A percentile compares a stretch with the other conserved stretches of the same genome.
These are phyloP conservation scores for Spinellus fusiger DNA, from an alignment of 192 early-diverging fungal species.

Conservation along the genomic window DNA sequence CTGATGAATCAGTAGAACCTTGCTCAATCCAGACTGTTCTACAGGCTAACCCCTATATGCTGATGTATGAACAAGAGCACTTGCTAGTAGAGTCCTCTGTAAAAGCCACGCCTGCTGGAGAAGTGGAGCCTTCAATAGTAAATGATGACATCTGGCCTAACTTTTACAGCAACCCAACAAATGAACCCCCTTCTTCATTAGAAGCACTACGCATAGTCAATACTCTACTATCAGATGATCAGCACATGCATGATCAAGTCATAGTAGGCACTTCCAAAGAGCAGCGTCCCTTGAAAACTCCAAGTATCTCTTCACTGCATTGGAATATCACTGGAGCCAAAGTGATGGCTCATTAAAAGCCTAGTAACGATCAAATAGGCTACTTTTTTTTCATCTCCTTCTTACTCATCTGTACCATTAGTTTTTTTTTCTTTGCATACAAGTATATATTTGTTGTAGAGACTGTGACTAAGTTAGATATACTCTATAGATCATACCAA, in stretches of 20 bases:
- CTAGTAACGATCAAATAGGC: too few species aligned
- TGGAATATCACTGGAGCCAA: neutral
- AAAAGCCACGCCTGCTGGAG: neutral
- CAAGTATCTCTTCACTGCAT: neutral
- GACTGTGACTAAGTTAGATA: too few species aligned
- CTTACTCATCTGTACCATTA: too few species aligned
- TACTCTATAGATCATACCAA: too few species aligned
- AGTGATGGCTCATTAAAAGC: neutral
- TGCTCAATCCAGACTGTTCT: slow-evolving; percentile 53
- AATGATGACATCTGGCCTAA: neutral
- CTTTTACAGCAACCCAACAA: neutral
- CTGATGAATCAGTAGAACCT: slow-evolving; percentile 63
- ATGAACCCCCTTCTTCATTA: neutral
- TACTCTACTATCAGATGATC: slow-evolving; percentile 5
- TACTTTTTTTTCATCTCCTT: too few species aligned
- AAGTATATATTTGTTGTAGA: too few species aligned
- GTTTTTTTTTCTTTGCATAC: too few species aligned
- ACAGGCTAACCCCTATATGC: slow-evolving; percentile 67
- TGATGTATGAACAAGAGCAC: slow-evolving; percentile 57
- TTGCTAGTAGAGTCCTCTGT: neutral
- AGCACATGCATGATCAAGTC: neutral
- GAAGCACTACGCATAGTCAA: slow-evolving; percentile 10
- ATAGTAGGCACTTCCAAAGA: too few species aligned
- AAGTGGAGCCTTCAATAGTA: neutral
- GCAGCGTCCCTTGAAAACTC: neutral